A percentile compares a stretch with the other conserved stretches of the same genome.
phyloP scores from a whole-genome alignment of 1,284 basidiomycete species.

The Stereum hirsutum region DNA sequence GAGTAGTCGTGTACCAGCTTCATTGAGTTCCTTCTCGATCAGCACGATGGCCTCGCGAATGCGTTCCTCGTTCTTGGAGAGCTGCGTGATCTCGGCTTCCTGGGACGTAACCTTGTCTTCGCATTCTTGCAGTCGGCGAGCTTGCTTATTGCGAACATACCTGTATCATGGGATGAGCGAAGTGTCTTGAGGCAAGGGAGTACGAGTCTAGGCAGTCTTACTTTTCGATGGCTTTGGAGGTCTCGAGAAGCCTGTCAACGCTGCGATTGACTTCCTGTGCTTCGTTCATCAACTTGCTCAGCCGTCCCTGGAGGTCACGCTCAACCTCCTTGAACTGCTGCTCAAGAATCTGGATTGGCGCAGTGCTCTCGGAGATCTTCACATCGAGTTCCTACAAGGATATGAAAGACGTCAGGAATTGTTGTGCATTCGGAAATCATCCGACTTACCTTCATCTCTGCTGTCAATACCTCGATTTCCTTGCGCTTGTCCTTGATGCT shows the following conservation, averaged over 20 bases:
- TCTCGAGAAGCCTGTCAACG: conserved; percentile 51
- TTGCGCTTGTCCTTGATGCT: conserved; percentile 54
- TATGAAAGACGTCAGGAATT: not conserved
- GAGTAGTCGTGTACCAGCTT: conserved; percentile 57
- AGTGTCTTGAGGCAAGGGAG: too few relatives aligned
- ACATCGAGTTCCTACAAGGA: conserved; percentile 52
- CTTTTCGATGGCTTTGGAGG: conserved; percentile 59
- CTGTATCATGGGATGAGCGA: conserved; percentile 37
- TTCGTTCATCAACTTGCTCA: conserved; percentile 40
- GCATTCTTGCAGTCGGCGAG: conserved; percentile 54
- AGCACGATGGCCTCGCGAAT: conserved; percentile 42
- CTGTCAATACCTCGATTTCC: conserved; percentile 33
- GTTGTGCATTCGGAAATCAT: not conserved
- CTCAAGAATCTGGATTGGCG: conserved; percentile 63
- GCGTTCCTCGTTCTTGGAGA: conserved; percentile 43
- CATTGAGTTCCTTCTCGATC: conserved; percentile 67
- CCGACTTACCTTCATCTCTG: conserved; percentile 17
- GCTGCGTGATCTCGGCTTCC: conserved; percentile 48
- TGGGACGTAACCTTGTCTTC: conserved; percentile 51
- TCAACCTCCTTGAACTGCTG: conserved; percentile 48
- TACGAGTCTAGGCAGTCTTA: too few relatives aligned
- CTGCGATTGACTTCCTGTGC: conserved; percentile 62
- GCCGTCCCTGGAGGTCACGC: conserved; percentile 39
- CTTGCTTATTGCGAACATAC: conserved; percentile 66
- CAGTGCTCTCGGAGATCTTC: conserved; percentile 52